Evolutionary conservation across 495 filamentous ascomycete species (phyloP), one percentile per base, ranked within the genome.

Genomic region (Pseudomonodictys pantanalensis): DNA sequence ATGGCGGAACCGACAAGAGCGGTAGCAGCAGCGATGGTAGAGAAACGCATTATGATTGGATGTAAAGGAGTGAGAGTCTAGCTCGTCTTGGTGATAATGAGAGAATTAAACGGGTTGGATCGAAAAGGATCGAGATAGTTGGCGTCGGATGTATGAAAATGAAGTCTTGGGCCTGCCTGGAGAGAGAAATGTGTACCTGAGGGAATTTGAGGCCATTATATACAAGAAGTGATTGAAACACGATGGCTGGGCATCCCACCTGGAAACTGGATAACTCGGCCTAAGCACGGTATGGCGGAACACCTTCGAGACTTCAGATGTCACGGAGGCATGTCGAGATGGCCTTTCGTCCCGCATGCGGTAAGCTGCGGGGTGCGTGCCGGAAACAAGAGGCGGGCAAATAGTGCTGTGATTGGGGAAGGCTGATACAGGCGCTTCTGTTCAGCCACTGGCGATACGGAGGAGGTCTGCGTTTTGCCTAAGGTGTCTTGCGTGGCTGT

Each of bases 41-140:
- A 56, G 63, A 66, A 66, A 62, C 25, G 59, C 59, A 64, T 67
- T 33, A 39, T 62, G 64, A 53, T 62, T 62, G 58, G 44, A 39
- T 35, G 44, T 10, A 18, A 23, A n/a, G 2, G 41, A 54, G 25
- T 24, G 38, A 52, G 62, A 65, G 50, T 23, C 56, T 65, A 59
- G 62, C 50, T 65, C 50, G 43, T 59, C 44, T 51, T 11, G 51
- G 45, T 43, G n/a, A 23, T 20, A 42, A 58, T 58, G 41, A 50
- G 56, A 43, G 32, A 32, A 47, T 48, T 38, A 49, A 57, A 52
- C 20, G 24, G 54, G 29, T 52, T 64, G 54, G 49, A 25, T 50
- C n/a, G 44, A 39, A 53, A 52, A 46, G 23, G 33, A 62, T 47
- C 50, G 58, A 54, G 39, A 62, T 63, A 58, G 2, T 39, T 62